Base-by-base conservation (phyloP, 1,139 yeast genomes). In the Torulaspora pretoriensis region DNA sequence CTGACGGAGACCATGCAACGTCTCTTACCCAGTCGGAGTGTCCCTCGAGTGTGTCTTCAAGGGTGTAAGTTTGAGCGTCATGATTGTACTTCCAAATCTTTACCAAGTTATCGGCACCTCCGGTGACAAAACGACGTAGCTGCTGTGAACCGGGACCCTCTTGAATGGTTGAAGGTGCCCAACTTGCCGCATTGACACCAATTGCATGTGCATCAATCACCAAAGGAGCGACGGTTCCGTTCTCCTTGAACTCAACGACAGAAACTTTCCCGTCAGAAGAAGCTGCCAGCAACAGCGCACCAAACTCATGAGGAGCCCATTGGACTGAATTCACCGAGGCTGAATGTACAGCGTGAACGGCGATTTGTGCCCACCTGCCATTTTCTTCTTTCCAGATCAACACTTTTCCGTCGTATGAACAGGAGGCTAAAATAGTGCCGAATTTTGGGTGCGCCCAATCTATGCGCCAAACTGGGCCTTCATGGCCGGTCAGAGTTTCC, bases 401-500 rank as follows among this genome's bases (percentile, higher is more conserved):
- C 8, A 88, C 97, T 61, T 83, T 84, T 45, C 98, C 98, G 63
- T 92, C 98, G 61, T 88, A 94, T 1, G 96, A 87, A 55, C 96
- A 89, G 24, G 96, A 84, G 0, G 98, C 98, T 54, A 92, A 74
- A 54, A 92, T 87, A 5, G 89, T 84, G 29, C 98, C 98, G 62
- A 92, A 92, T 67, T 92, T 92, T 34, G 99, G 98, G 65, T 94
- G 98, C 2, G 98, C 97, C 99, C 98, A 92, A 42, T 90, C 80
- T 27, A 90, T 95, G 69, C 92, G 96, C 98, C 99, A 94, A 40
- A 94, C 97, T 8, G 98, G 97, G 17, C 98, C 98, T 53, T 89
- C 96, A 66, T 92, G 99, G 25, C 96, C 79, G 61, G 77, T 69
- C 54, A 92, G 73, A 1, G 97, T 89, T 55, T 89, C 96, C 26